Percentiles rank a stretch among this genome's conserved stretches.
phyloP scores from a whole-genome alignment of 1,284 basidiomycete species.

The Coriolopsis trogii region DNA sequence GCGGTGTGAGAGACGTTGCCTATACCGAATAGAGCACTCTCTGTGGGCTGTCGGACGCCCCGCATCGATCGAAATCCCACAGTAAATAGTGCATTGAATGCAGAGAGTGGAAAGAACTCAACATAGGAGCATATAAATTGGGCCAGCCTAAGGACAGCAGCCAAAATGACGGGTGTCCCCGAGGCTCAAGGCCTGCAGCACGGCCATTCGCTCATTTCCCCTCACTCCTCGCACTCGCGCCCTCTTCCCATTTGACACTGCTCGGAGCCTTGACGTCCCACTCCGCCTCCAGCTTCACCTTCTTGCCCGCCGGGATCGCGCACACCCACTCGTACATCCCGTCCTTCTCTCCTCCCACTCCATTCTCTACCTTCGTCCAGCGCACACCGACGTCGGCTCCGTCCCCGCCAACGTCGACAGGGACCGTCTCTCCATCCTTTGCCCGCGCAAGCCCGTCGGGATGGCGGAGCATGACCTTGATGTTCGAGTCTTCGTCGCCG shows the following conservation, averaged over 20 bases:
- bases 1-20: too few species aligned
- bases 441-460: slow-evolving; percentile 50
- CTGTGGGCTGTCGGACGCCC: too few species aligned
- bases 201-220: too few species aligned
- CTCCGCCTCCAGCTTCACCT: slow-evolving; percentile 43
- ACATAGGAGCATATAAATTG: too few species aligned
- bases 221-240: too few species aligned
- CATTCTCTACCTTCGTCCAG: slow-evolving; percentile 25
- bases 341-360: slow-evolving; percentile 29
- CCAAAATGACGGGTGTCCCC: too few species aligned
- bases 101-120: too few species aligned
- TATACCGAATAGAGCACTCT: too few species aligned
- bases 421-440: slow-evolving; percentile 43
- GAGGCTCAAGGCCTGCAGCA: too few species aligned
- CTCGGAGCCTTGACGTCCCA: slow-evolving; percentile 7
- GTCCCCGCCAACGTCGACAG: slow-evolving; percentile 18
- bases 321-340: slow-evolving; percentile 34
- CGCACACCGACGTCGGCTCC: slow-evolving; percentile 19
- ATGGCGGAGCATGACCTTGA: slow-evolving; percentile 48
- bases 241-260: neutral
- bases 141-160: too few species aligned
- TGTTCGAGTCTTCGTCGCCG: slow-evolving; percentile 42
- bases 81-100: too few species aligned
- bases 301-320: slow-evolving; percentile 26
- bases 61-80: too few species aligned